A percentile compares a stretch with the other conserved stretches of the same genome.
Evolutionary conservation across 228 moss, liverwort and hornwort species (phyloP).

Genomic region (Sphagnum magellanicum): DNA sequence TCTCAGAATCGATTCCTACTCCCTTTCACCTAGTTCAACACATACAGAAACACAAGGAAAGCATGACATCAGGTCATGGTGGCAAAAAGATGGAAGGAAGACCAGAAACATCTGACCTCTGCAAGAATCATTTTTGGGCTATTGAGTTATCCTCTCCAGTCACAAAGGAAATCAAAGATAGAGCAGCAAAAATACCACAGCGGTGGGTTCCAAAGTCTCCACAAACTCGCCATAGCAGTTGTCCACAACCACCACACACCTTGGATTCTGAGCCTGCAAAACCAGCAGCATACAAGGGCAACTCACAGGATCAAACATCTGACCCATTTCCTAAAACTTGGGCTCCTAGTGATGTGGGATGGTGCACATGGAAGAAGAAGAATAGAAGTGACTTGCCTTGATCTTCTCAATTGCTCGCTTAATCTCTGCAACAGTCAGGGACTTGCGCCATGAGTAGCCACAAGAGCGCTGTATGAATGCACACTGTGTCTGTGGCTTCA

Average conservation of each 20-base stretch:
- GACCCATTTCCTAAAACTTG: neutral
- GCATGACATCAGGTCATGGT: too few species aligned
- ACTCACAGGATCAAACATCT: neutral
- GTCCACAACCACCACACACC: conserved; percentile 80
- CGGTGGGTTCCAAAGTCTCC: conserved; percentile 74
- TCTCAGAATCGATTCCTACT: too few species aligned
- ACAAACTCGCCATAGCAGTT: conserved; percentile 97
- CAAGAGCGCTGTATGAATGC: conserved; percentile 92
- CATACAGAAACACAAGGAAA: too few species aligned
- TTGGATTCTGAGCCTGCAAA: conserved; percentile 66
- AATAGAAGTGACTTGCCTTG: conserved; percentile 39
- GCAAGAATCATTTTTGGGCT: too few species aligned
- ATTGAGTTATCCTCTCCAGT: too few species aligned
- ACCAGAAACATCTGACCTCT: too few species aligned
- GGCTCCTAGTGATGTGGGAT: neutral
- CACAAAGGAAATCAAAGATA: neutral
- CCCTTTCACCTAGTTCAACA: too few species aligned
- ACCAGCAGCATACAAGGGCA: neutral
- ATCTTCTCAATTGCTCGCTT: conserved; percentile 68
- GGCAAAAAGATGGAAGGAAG: too few species aligned
- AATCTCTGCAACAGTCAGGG: conserved; percentile 76
- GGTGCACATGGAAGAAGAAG: too few species aligned
- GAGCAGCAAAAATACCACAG: conserved; percentile 47
- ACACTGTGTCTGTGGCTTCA: conserved; percentile 76
- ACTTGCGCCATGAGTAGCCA: conserved; percentile 95